A percentile compares a stretch with the other conserved stretches of the same genome.
Evolutionary conservation across 805 yeast genomes (phyloP).

Genomic region (Cyberlindnera misumaiensis): DNA sequence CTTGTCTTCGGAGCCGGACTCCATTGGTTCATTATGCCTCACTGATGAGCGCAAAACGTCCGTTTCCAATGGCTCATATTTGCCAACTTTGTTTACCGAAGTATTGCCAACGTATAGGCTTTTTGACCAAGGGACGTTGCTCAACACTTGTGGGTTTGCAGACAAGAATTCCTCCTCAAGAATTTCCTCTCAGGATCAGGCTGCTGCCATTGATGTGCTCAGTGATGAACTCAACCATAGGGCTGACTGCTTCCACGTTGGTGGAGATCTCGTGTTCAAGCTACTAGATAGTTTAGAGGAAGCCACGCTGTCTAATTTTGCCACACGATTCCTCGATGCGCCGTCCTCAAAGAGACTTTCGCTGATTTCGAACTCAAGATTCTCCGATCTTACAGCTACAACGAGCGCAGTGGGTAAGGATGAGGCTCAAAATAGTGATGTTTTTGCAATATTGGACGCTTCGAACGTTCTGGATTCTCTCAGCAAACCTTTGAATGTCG

Average conservation of each 20-base stretch:
- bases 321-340: slow-evolving; percentile 41
- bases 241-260: slow-evolving; percentile 48
- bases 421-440: slow-evolving; percentile 21
- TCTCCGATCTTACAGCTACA: background rate
- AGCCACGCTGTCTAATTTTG: slow-evolving; percentile 32
- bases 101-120: slow-evolving; percentile 47
- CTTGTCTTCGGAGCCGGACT: slow-evolving; percentile 54
- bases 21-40: slow-evolving; percentile 35
- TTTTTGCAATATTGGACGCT: slow-evolving; percentile 28
- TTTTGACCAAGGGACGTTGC: slow-evolving; percentile 43
- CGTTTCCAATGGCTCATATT: slow-evolving; percentile 51
- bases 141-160: slow-evolving; percentile 46
- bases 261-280: slow-evolving; percentile 54
- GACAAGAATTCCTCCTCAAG: slow-evolving; percentile 1
- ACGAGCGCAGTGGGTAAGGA: background rate
- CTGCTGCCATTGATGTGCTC: slow-evolving; percentile 46
- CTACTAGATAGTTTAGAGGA: slow-evolving; percentile 33
- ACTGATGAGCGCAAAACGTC: slow-evolving; percentile 48
- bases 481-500: slow-evolving; percentile 34
- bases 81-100: slow-evolving; percentile 61
- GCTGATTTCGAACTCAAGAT: slow-evolving; percentile 24
- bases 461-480: slow-evolving; percentile 20
- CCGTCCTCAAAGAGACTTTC: slow-evolving; percentile 35
- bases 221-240: slow-evolving; percentile 61
- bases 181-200: slow-evolving; percentile 30